A percentile compares a stretch with the other conserved stretches of the same genome.
phyloP scores from a whole-genome alignment of 768 basidiomycete species.

The Dacryopinax primogenitus region DNA sequence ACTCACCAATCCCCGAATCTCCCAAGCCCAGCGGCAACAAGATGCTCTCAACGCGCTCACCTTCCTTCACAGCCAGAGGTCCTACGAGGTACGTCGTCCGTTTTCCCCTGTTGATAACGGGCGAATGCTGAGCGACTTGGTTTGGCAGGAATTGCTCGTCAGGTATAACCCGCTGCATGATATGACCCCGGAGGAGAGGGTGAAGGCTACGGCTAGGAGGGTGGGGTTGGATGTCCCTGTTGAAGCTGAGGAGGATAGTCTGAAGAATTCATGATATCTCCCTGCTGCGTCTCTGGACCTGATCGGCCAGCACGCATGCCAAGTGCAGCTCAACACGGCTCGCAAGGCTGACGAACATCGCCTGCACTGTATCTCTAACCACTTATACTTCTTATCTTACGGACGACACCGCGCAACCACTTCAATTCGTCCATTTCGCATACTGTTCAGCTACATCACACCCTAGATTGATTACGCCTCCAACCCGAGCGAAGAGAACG shows the following conservation, averaged over 20 bases:
- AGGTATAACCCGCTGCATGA: conserved; percentile 79
- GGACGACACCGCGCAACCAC: no score
- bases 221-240: conserved; percentile 80
- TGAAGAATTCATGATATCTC: no score
- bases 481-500: no score
- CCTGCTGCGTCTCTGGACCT: no score
- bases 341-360: no score
- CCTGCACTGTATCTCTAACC: no score
- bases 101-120: not conserved
- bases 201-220: conserved; percentile 70
- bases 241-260: no score
- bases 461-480: no score
- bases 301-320: no score
- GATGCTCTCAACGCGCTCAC: conserved; percentile 35
- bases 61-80: conserved; percentile 60
- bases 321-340: no score
- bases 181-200: conserved; percentile 63
- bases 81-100: conserved; percentile 51
- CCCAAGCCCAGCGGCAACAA: not conserved
- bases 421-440: no score
- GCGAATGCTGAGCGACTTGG: not conserved
- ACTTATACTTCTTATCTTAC: no score
- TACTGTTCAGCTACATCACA: not conserved
- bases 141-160: conserved; percentile 53
- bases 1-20: not conserved